Evolutionary conservation across 495 filamentous ascomycete species (phyloP).

Genomic region (Lentithecium fluviatile): DNA sequence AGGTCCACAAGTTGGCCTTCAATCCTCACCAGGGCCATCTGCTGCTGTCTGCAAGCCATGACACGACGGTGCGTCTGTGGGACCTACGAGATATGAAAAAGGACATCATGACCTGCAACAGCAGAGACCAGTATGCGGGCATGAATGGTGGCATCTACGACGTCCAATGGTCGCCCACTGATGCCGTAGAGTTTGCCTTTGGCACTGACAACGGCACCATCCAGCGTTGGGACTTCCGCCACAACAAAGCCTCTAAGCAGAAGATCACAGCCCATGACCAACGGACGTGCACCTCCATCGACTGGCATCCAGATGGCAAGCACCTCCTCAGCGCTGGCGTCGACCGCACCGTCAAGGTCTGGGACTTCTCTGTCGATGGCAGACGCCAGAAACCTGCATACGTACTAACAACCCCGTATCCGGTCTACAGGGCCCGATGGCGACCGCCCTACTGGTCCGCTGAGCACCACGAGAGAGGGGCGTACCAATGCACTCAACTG

Average conservation of each 20-base stretch:
- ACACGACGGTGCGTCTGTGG: slow-evolving; percentile 83
- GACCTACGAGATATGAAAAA: slow-evolving; percentile 61
- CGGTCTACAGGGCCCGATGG: slow-evolving; percentile 80
- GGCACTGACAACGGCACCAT: slow-evolving; percentile 82
- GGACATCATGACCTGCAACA: slow-evolving; percentile 50
- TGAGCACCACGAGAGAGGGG: slow-evolving; percentile 60
- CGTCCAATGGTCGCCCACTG: slow-evolving; percentile 82
- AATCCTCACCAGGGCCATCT: slow-evolving; percentile 76
- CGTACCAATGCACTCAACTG: slow-evolving; percentile 66
- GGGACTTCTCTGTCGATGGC: slow-evolving; percentile 80
- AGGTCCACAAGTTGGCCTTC: slow-evolving; percentile 88
- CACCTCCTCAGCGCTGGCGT: slow-evolving; percentile 81
- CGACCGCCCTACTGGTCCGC: slow-evolving; percentile 74
- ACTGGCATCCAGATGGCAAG: slow-evolving; percentile 95
- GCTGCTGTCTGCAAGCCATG: slow-evolving; percentile 87
- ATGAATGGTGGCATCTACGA: slow-evolving; percentile 79
- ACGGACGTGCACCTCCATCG: slow-evolving; percentile 73
- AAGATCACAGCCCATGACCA: slow-evolving; percentile 79
- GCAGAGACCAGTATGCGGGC: slow-evolving; percentile 58
- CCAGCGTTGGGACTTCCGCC: slow-evolving; percentile 68
- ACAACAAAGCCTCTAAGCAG: slow-evolving; percentile 57
- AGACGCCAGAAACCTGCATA: slow-evolving; percentile 73
- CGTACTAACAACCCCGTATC: slow-evolving; percentile 60
- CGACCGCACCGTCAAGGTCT: slow-evolving; percentile 83
- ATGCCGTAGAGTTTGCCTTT: slow-evolving; percentile 83